Evolutionary conservation across 2,329 filamentous ascomycete species (phyloP).

Genomic region (Didymella keratinophila): DNA sequence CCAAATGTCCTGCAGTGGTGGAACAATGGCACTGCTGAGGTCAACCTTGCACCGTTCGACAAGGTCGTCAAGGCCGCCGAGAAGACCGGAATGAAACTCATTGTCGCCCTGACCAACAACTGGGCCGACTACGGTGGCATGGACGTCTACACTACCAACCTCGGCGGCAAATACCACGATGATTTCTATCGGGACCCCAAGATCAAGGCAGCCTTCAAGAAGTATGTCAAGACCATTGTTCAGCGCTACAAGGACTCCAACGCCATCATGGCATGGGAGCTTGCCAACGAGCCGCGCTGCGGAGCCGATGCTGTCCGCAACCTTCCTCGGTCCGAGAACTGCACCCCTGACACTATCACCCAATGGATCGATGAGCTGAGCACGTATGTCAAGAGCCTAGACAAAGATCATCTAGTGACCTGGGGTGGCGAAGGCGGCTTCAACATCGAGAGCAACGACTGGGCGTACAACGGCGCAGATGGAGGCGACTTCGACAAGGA

Average conservation of each 20-base stretch:
- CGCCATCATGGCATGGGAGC: conserved; percentile 64
- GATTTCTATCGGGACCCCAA: conserved; percentile 56
- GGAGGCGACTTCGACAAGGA: conserved; percentile 64
- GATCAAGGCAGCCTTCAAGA: conserved; percentile 61
- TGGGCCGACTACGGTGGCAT: conserved; percentile 69
- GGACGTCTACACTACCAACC: conserved; percentile 66
- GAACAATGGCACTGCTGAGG: conserved; percentile 57
- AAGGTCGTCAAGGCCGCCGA: conserved; percentile 61
- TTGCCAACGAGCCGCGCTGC: conserved; percentile 58
- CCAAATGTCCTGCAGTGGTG: conserved; percentile 57
- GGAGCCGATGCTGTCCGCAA: conserved; percentile 39
- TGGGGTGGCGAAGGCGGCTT: conserved; percentile 60
- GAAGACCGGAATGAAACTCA: conserved; percentile 60
- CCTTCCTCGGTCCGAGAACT: conserved; percentile 40
- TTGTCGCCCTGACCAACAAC: conserved; percentile 65
- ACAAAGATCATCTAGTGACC: conserved; percentile 62
- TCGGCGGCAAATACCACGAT: conserved; percentile 61
- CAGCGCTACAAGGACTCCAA: conserved; percentile 58
- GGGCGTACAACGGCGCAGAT: conserved; percentile 54
- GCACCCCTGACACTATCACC: conserved; percentile 53
- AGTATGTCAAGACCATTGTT: conserved; percentile 60
- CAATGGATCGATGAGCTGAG: conserved; percentile 64
- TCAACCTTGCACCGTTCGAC: conserved; percentile 59
- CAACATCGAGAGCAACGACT: conserved; percentile 38
- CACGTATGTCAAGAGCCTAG: conserved; percentile 62